Base-by-base conservation (phyloP, 306 rosid species). In the Dicorynia guianensis region DNA sequence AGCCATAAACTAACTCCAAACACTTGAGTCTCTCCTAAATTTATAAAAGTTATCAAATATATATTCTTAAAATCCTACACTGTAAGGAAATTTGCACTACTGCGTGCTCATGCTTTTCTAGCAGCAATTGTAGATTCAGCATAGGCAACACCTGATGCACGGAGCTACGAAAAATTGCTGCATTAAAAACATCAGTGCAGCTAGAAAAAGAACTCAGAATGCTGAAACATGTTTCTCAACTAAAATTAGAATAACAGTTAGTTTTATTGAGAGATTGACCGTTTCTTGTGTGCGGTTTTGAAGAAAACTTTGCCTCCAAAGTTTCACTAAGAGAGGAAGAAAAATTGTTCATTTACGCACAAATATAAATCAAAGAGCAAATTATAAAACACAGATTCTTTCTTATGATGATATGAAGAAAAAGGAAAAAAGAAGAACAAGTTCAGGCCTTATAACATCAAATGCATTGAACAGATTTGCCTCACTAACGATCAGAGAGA, bases 401-500 rank as follows among this genome's bases (percentile, higher is more conserved):
- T 65, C 49, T 11, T 35, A 11, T 59, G 56, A 55, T 54, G 56
- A 63, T 56, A 62, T 25, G 1, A 25, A 25, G 30, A 25, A 25
- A 25, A 25, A 25, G 2, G 30, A 25, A 25, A 25, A 12, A 19
- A 72, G 68, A 69, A 75, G 74, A 63, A 71, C 62, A 75, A 68
- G 62, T 75, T 19, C 40, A 35, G 57, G 25, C 44, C 20, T 36
- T 40, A 33, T 58, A 59, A 50, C 62, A 55, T 56, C 48, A 59
- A 53, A 74, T 49, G 59, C 55, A 46, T 47, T 13, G 36, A 59
- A 72, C 43, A 50, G 40, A 63, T 60, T 62, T 55, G 44, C 5
- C 74, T 50, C 18, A 58, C 36, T 65, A 71, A 39, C 71, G 83
- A 74, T 44, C 57, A 71, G 75, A 76, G 55, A 67, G 57, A 76